Evolutionary conservation across 2,329 filamentous ascomycete genomes (phyloP).

Genomic region (Teratosphaeria zuluensis): DNA sequence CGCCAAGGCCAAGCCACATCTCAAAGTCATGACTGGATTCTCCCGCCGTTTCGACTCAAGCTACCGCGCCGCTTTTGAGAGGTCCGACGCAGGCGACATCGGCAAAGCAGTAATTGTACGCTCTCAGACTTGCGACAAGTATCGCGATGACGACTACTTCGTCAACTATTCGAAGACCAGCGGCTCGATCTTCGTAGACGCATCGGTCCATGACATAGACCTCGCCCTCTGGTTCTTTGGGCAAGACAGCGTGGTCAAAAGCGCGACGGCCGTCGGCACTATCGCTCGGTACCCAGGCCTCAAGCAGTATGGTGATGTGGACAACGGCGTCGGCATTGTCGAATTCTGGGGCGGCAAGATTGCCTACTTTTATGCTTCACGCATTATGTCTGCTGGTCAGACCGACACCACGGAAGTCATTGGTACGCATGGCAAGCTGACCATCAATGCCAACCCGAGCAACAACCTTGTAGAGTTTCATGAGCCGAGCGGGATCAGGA

Average conservation of each 20-base stretch:
- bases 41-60: slow-evolving; percentile 57
- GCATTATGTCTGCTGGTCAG: slow-evolving; percentile 61
- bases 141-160: slow-evolving; percentile 57
- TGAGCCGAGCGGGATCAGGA: slow-evolving; percentile 43
- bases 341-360: slow-evolving; percentile 57
- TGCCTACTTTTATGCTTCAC: slow-evolving; percentile 52
- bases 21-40: slow-evolving; percentile 60
- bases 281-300: slow-evolving; percentile 51
- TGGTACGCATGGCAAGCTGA: slow-evolving; percentile 54
- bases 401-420: slow-evolving; percentile 60
- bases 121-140: slow-evolving; percentile 58
- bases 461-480: slow-evolving; percentile 47
- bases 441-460: slow-evolving; percentile 50
- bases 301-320: slow-evolving; percentile 48
- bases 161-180: slow-evolving; percentile 56
- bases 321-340: slow-evolving; percentile 55
- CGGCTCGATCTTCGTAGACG: slow-evolving; percentile 63
- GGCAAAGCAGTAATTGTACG: slow-evolving; percentile 52
- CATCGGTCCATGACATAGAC: slow-evolving; percentile 61
- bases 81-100: slow-evolving; percentile 46
- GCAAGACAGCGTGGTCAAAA: slow-evolving; percentile 44
- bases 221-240: slow-evolving; percentile 56
- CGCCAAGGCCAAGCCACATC: slow-evolving; percentile 44
- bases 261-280: slow-evolving; percentile 47
- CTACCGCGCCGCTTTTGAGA: slow-evolving; percentile 50